These are phyloP conservation scores for Phytophthora pluvialis DNA, from an alignment of 352 stramenopile genomes.

Conservation along the genomic window DNA sequence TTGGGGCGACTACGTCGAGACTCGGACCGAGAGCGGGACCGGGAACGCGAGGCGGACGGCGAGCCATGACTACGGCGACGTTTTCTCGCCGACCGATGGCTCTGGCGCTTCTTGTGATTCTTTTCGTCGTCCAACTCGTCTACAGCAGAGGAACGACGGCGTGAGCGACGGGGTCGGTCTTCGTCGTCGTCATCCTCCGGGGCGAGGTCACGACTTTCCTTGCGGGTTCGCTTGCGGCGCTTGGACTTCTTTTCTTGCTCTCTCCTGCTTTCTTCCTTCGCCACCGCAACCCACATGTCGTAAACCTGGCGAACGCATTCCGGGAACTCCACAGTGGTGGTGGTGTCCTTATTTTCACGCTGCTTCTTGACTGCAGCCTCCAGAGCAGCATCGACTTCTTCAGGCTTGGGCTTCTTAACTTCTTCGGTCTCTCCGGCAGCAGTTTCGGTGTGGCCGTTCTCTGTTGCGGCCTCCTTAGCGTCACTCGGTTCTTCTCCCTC, in stretches of 20 bases:
- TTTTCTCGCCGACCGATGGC: conserved; percentile 33
- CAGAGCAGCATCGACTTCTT: conserved; percentile 26
- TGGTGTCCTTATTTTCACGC: conserved; percentile 23
- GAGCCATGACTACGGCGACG: conserved; percentile 32
- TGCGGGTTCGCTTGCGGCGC: conserved; percentile 25
- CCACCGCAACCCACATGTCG: conserved; percentile 45
- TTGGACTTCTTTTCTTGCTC: conserved; percentile 37
- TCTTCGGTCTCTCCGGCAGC: conserved; percentile 6
- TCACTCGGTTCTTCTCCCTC: conserved; percentile 14
- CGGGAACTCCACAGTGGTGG: conserved; percentile 37
- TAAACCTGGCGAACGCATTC: conserved; percentile 48
- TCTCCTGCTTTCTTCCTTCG: conserved; percentile 40
- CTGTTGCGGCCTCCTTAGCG: background rate
- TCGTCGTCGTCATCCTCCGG: conserved; percentile 25
- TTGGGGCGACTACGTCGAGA: conserved; percentile 23
- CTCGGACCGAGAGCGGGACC: conserved; percentile 44
- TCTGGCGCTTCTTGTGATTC: conserved; percentile 34
- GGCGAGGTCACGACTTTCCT: conserved; percentile 30
- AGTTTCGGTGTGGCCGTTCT: background rate
- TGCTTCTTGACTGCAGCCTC: conserved; percentile 37
- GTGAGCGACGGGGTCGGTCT: conserved; percentile 39
- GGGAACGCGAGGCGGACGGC: conserved; percentile 47
- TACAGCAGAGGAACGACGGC: conserved; percentile 27
- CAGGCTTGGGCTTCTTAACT: conserved; percentile 18
- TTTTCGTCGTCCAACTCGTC: conserved; percentile 39